Percentiles rank a stretch among this genome's conserved stretches.
phyloP scores from a whole-genome alignment of 2,329 filamentous ascomycete species.

The Rhynchosporium secalis region DNA sequence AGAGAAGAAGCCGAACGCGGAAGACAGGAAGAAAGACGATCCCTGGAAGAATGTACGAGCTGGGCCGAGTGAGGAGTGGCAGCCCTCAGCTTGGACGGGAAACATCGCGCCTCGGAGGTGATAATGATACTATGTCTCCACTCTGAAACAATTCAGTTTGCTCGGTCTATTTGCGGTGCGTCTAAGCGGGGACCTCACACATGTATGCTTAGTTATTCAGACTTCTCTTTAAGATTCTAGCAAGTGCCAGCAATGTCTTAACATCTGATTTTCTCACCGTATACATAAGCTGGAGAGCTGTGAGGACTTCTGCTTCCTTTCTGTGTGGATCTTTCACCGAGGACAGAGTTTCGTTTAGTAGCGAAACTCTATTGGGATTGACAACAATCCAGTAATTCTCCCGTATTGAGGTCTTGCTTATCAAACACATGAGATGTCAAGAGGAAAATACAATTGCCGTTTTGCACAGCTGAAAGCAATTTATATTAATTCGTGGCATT shows the following conservation, averaged over 20 bases:
- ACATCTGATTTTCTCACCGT: not conserved
- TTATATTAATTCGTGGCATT: too few species aligned
- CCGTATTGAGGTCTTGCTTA: too few species aligned
- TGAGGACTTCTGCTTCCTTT: not conserved
- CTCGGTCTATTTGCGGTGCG: not conserved
- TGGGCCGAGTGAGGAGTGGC: slow-evolving; percentile 54
- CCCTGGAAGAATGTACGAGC: slow-evolving; percentile 60
- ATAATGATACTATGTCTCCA: slow-evolving; percentile 12
- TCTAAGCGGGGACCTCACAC: not conserved
- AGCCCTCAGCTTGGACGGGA: slow-evolving; percentile 57
- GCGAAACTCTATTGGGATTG: too few species aligned
- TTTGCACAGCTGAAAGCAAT: too few species aligned
- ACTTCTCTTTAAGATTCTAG: not conserved
- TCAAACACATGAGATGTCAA: not conserved
- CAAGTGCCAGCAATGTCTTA: not conserved
- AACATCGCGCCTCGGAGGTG: slow-evolving; percentile 16
- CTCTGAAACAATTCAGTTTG: not conserved
- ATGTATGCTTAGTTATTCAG: not conserved
- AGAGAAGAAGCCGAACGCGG: slow-evolving; percentile 15
- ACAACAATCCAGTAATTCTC: too few species aligned
- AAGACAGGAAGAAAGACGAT: slow-evolving; percentile 39
- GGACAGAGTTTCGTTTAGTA: too few species aligned
- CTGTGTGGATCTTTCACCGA: too few species aligned
- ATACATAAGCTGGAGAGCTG: not conserved
- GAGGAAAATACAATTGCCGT: not conserved